These are phyloP conservation scores for Lecanicillium sp. DNA, from an alignment of 2,329 filamentous ascomycete genomes.

Conservation along the genomic window DNA sequence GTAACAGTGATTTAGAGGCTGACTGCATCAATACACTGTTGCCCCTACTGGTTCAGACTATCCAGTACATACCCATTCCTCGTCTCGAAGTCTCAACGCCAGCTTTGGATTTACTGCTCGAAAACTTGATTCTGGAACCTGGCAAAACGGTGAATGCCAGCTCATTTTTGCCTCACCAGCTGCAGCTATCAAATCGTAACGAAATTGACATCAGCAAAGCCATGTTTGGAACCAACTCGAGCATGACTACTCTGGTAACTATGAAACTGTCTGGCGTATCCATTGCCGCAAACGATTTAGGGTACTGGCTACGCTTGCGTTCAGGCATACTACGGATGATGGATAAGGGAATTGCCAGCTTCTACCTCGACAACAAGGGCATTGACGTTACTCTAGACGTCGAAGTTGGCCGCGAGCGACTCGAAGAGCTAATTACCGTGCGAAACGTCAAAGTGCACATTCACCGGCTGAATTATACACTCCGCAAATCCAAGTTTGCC, in stretches of 20 bases:
- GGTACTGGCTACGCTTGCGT: conserved; percentile 81
- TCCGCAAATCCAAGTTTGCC: conserved; percentile 67
- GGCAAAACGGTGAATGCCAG: conserved; percentile 75
- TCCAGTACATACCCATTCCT: conserved; percentile 86
- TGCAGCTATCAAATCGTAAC: conserved; percentile 77
- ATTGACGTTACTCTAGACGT: conserved; percentile 81
- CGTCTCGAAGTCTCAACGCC: conserved; percentile 81
- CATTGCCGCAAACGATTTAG: conserved; percentile 75
- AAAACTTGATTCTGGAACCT: conserved; percentile 86
- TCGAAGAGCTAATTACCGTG: conserved; percentile 76
- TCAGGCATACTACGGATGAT: conserved; percentile 64
- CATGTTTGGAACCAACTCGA: conserved; percentile 50
- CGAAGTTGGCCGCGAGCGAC: conserved; percentile 66
- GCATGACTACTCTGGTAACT: conserved; percentile 61
- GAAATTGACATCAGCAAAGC: conserved; percentile 80
- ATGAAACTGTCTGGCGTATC: conserved; percentile 78
- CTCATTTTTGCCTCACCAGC: conserved; percentile 79
- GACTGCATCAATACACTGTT: conserved; percentile 58
- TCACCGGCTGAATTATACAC: conserved; percentile 75
- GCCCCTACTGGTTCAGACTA: conserved; percentile 63
- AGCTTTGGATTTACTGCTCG: conserved; percentile 74
- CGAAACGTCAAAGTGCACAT: conserved; percentile 70
- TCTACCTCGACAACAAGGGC: conserved; percentile 77
- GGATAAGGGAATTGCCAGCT: conserved; percentile 78
- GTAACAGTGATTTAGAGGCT: conserved; percentile 4